phyloP scores from a whole-genome alignment of 495 filamentous ascomycete genomes.

The Trichocladium antarcticum region DNA sequence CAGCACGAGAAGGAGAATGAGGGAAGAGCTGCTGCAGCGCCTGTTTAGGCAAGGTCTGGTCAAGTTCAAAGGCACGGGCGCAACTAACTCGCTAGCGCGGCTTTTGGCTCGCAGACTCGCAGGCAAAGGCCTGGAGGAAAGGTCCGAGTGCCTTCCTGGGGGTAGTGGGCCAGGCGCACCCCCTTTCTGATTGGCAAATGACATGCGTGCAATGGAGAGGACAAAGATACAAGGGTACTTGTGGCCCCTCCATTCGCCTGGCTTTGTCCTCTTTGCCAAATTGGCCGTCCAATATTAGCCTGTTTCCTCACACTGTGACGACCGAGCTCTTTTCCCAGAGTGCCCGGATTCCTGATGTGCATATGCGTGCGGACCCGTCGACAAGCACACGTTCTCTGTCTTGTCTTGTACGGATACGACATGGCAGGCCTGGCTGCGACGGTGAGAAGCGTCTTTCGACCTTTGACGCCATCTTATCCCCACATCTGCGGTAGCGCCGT shows the following conservation, averaged over 20 bases:
- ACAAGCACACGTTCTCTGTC: too few relatives aligned
- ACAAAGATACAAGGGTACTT: conserved; percentile 11
- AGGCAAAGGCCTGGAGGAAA: conserved; percentile 5
- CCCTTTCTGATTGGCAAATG: conserved; percentile 21
- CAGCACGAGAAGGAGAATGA: not conserved
- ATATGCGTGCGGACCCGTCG: not conserved
- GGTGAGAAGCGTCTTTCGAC: not conserved
- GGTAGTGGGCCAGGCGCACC: conserved; percentile 4
- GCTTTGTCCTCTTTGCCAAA: conserved; percentile 10
- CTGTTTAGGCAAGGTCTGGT: not conserved
- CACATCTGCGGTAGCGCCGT: conserved; percentile 1
- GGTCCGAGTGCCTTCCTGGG: conserved; percentile 22
- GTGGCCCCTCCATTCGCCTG: not conserved
- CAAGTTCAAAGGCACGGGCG: conserved; percentile 2
- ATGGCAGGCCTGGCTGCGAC: too few relatives aligned
- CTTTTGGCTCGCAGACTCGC: conserved; percentile 9
- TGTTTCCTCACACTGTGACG: conserved; percentile 5
- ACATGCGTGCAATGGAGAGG: not conserved
- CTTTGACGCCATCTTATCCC: not conserved
- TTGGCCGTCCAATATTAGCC: conserved; percentile 1
- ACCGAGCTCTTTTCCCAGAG: too few relatives aligned
- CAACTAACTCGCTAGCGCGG: not conserved
- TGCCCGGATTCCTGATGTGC: too few relatives aligned
- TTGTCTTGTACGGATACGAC: too few relatives aligned
- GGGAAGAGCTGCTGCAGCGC: conserved; percentile 2